These are phyloP conservation scores for Cercophora samala DNA, from an alignment of 495 filamentous ascomycete genomes.

Conservation along the genomic window DNA sequence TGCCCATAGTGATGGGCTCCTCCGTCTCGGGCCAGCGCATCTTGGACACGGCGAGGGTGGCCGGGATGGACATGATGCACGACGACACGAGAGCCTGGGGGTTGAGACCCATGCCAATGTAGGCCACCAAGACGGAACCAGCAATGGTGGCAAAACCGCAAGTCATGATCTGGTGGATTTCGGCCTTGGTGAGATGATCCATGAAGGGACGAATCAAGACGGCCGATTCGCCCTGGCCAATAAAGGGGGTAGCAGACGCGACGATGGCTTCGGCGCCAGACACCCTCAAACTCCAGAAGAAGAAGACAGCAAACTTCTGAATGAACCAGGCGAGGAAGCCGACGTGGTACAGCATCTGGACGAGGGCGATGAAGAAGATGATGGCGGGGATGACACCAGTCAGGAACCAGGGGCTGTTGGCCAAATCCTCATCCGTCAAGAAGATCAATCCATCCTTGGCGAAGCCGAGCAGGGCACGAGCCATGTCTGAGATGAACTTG, in stretches of 20 bases:
- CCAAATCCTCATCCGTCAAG: constrained; percentile 55
- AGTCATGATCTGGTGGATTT: constrained; percentile 88
- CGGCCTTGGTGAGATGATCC: constrained; percentile 73
- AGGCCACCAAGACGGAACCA: constrained; percentile 75
- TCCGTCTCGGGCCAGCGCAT: constrained; percentile 85
- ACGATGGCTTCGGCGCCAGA: constrained; percentile 92
- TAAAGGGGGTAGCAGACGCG: constrained; percentile 89
- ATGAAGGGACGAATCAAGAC: constrained; percentile 90
- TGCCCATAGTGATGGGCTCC: constrained; percentile 75
- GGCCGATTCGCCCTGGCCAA: constrained; percentile 88
- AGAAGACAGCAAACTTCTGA: constrained; percentile 78
- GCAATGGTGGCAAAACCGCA: constrained; percentile 63
- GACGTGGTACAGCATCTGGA: constrained; percentile 76
- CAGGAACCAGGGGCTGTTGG: constrained; percentile 60
- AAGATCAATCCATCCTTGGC: constrained; percentile 67
- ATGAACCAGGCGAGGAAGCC: constrained; percentile 84
- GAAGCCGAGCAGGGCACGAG: constrained; percentile 66
- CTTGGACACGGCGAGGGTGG: constrained; percentile 81
- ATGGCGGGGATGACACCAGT: constrained; percentile 73
- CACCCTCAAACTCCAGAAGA: constrained; percentile 86
- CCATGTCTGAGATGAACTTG: constrained; percentile 72
- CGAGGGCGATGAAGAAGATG: constrained; percentile 87
- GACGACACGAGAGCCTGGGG: constrained; percentile 85
- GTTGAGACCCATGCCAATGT: constrained; percentile 75
- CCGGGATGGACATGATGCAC: constrained; percentile 90